Conservation (phyloP, 257 asterid genomes). For the Gentiana dahurica region DNA sequence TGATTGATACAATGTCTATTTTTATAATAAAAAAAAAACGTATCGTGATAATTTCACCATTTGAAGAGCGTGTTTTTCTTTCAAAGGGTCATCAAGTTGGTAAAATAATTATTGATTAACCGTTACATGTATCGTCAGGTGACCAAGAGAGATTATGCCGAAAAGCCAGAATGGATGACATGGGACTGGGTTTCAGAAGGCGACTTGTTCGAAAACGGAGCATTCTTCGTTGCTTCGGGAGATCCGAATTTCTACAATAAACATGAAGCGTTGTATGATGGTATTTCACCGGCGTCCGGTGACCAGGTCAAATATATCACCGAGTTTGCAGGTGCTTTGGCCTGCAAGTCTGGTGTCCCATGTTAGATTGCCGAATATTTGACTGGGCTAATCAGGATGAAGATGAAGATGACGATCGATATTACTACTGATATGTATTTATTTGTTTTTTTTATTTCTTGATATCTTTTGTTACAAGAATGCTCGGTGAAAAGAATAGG, state of each 20-base stretch:
- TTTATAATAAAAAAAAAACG: no score
- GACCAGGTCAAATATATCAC: conserved; percentile 37
- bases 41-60: no score
- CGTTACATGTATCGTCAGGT: conserved; percentile 21
- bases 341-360: conserved; percentile 36
- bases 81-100: no score
- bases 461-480: not conserved
- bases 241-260: conserved; percentile 38
- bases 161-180: conserved; percentile 37
- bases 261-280: conserved; percentile 43
- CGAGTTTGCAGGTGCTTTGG: conserved; percentile 40
- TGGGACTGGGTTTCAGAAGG: conserved; percentile 95
- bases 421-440: not conserved
- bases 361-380: conserved; percentile 24
- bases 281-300: conserved; percentile 28
- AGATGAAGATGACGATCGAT: no score
- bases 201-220: conserved; percentile 59
- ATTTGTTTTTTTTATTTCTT: not conserved
- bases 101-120: no score
- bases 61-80: no score
- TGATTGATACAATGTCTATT: no score
- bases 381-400: not conserved
- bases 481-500: not conserved
- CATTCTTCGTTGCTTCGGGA: conserved; percentile 64
- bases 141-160: conserved; percentile 58